Base-by-base conservation (phyloP, 75 land plant species). In the Sequoia sempervirens region DNA sequence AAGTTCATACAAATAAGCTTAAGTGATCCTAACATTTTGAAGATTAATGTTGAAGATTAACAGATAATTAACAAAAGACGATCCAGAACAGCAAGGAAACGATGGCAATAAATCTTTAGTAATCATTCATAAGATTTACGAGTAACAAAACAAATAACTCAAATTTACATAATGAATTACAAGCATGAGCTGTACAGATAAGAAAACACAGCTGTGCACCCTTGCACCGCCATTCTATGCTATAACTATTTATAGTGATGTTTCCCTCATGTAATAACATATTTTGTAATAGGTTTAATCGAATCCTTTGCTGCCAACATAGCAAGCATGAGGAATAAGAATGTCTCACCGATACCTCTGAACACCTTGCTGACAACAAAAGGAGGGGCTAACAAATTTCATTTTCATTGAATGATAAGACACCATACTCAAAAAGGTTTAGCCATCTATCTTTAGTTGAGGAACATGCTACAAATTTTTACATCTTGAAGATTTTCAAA, bases 381-480 rank as follows among this genome's bases (percentile, higher is more conserved):
- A 61, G 0, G 23, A 56, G 23, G 61, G 23, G 2, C 61, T 2
- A 56, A 56, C 18, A 56, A 4, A 17, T 56, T 56, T 56, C 61
- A 56, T 18, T 61, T 23, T 61, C 66, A 23, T 61, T 61, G 8
- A 58, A 58, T 58, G 5, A 7, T 61, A 61, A 61, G 66, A 61
- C 28, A 61, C 7, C 36, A 32, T 0, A 69, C 13, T 69, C 72
- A 30, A 28, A 69, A 70, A 10, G 2, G 14, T 70, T 32, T 23
- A 12, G 36, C 13, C 36, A 70, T 70, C 32, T 70, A 70, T 11
- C 32, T 70, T 70, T 2, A 32, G 15, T 70, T 12, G 73, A 70
- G 14, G 32, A 30, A 70, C 73, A 70, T 70, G 73, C 9, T 70
- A 70, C 73, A 70, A 32, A 70, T 70, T 70, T 70, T 70, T 70